Evolutionary conservation across 306 rosid genomes (phyloP), one percentile per base, ranked within the genome.

Genomic region (Gastrolobium bilobum): DNA sequence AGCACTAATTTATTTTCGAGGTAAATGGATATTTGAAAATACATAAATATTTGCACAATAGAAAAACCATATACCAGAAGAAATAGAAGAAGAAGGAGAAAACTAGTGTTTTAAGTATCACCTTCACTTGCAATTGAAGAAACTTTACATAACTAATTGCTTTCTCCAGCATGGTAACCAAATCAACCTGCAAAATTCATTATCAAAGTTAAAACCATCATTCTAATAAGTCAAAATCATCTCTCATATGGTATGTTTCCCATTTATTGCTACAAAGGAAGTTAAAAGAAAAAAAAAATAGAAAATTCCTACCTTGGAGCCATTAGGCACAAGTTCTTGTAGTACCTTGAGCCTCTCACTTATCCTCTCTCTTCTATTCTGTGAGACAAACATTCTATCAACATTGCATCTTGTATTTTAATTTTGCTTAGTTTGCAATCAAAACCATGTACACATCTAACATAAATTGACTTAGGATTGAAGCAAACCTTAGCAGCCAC

Each of bases 41-140:
- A 51, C 8, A 29, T 10, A 30, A 4, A 15, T 30, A 10, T 38
- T 50, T 10, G n/a, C 7, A 30, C 46, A 56, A 56, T 10, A 10
- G 6, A 10, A 11, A 40, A 10, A 13, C 52, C 88, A 87, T 40
- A 89, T 10, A 53, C 29, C 10, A n/a, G 29, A 14, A 10, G 6
- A 43, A 33, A 4, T 33, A 38, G 56, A 59, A 48, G 54, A 37
- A 85, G 4, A 84, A 79, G 53, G 34, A 91, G 83, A 62, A 38
- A 71, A 52, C 3, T 43, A 42, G 20, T 64, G 14, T 37, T 63
- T 77, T 10, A 47, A 64, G 43, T 34, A 81, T 40, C 73, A 93
- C 97, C 97, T 93, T 93, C 68, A 91, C 95, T 89, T 93, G 98
- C 56, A 93, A 51, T 37, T 93, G 98, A 83, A 93, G 98, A 83